phyloP scores from a whole-genome alignment of 306 rosid species.

The Trifolium subterraneum region DNA sequence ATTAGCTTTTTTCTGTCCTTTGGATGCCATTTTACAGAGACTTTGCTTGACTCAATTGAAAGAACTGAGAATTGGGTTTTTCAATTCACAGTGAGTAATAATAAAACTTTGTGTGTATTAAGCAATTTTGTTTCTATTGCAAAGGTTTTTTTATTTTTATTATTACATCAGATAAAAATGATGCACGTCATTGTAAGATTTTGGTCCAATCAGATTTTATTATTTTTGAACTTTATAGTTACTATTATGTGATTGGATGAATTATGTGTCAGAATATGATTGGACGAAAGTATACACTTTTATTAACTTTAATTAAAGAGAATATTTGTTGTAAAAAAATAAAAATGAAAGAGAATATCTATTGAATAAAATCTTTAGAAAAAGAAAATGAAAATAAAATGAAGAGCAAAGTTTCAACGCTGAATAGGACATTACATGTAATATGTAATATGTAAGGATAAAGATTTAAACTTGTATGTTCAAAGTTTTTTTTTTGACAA shows the following conservation, averaged over 20 bases:
- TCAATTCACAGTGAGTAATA: not conserved
- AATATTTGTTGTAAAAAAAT: too few relatives aligned
- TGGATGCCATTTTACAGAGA: conserved; percentile 51
- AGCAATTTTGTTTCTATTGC: not conserved
- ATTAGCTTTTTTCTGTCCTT: conserved; percentile 80
- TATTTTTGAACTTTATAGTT: not conserved
- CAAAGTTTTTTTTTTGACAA: too few relatives aligned
- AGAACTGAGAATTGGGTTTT: not conserved
- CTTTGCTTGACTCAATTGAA: conserved; percentile 36
- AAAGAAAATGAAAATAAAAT: too few relatives aligned
- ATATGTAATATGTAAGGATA: too few relatives aligned
- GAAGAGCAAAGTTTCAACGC: too few relatives aligned
- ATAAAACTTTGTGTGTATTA: not conserved
- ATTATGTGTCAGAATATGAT: not conserved
- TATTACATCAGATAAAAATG: not conserved
- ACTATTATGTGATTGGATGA: not conserved
- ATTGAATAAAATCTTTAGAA: too few relatives aligned
- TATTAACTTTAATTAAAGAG: too few relatives aligned
- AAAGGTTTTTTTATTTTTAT: not conserved
- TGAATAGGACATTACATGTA: too few relatives aligned
- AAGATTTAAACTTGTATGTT: too few relatives aligned
- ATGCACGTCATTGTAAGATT: not conserved
- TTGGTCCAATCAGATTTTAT: conserved; percentile 2
- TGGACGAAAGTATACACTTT: too few relatives aligned
- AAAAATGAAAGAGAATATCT: too few relatives aligned